Evolutionary conservation across 2,329 filamentous ascomycete genomes (phyloP), one percentile per base, ranked within the genome.

Genomic region (Fusarium xyrophilum): DNA sequence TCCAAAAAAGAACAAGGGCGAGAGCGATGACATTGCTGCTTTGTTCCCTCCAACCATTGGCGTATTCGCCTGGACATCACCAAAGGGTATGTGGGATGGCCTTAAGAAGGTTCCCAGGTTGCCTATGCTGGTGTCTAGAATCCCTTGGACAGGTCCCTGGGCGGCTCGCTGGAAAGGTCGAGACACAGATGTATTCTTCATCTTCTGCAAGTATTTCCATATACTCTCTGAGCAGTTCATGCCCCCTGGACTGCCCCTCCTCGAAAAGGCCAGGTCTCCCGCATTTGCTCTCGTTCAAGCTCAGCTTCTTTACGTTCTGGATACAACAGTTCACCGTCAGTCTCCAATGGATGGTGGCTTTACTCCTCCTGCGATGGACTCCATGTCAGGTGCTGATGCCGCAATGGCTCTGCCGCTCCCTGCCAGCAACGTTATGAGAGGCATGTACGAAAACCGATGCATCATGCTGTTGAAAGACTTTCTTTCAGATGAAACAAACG

Each of bases 91-190:
- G 70, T 82, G 80, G 63, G 76, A 85, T 82, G 78, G 82, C 82
- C 82, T 97, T 44, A 90, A 88, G 65, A 87, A 88, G 66, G 85
- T 88, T 3, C 85, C 89, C 12, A 84, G 83, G 64, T 82, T 90
- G 55, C 90, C 93, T 2, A 76, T 93, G 39, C 86, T 89, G 32
- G 88, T 91, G 8, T 85, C 88, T 32, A 88, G 90, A 68, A 89
- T 97, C n/a, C 83, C 89, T 43, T 97, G 94, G 93, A 88, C 91
- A 73, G 92, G 93, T 2, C 89, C 89, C 2, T 97, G 94, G 94
- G 83, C 92, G 11, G 88, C 91, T 39, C 88, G 93, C 64, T 97
- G 94, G 94, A 90, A 88, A 65, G 94, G 94, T 17, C 88, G 89
- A 4, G 93, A 97, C 72, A 96, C 91, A 7, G 94, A 97, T 74